Evolutionary conservation across 495 filamentous ascomycete species (phyloP), one percentile per base, ranked within the genome.

Genomic region (Hypoxylon fragiforme): DNA sequence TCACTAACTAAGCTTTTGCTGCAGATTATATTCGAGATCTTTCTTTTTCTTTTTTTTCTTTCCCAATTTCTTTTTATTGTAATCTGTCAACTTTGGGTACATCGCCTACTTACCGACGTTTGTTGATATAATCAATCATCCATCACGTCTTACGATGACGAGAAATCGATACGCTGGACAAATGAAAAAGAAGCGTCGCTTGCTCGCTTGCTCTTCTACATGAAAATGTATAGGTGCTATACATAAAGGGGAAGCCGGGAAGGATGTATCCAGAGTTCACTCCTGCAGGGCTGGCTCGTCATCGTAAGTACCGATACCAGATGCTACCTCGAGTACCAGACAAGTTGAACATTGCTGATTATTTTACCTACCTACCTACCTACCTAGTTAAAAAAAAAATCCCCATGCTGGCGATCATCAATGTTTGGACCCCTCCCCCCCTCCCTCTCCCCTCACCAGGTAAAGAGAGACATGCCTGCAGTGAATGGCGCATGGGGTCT

Each of bases 371-470:
- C n/a, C n/a, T n/a, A n/a, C n/a, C n/a, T n/a, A n/a, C n/a, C n/a
- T n/a, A n/a, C n/a, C n/a, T n/a, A n/a, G n/a, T n/a, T n/a, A n/a
- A n/a, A n/a, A n/a, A n/a, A n/a, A n/a, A n/a, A 50, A 36, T 59
- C 28, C 60, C 57, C 60, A 58, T 57, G 60, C 57, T 30, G 60
- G 57, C 48, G 60, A 63, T 63, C 60, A 58, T n/a, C n/a, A n/a
- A n/a, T 47, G 54, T 63, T 63, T 54, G 48, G 54, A 54, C 50
- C 60, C 60, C 24, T 28, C 24, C 50, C 60, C 60, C n/a, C n/a
- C n/a, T n/a, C n/a, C n/a, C n/a, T n/a, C n/a, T n/a, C n/a, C n/a
- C n/a, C n/a, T n/a, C 58, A 54, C 50, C 14, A 38, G 16, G 41
- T 32, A 50, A 37, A 39, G 59, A 54, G 50, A 50, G n/a, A n/a